These are phyloP conservation scores for Carex sylvatica DNA, from an alignment of 202 grass and related monocot species.

Conservation along the genomic window DNA sequence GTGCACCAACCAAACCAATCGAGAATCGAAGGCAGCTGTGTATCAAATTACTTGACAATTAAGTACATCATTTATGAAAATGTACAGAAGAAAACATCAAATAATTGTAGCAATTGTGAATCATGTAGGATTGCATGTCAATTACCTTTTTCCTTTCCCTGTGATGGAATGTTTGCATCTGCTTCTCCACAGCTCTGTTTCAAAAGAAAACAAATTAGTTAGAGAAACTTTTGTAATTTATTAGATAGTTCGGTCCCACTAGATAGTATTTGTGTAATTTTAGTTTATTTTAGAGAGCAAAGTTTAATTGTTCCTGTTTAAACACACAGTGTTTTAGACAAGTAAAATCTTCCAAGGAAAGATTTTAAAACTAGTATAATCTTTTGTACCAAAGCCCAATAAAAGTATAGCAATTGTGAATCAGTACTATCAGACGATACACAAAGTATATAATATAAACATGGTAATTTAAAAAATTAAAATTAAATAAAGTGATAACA, in stretches of 20 bases:
- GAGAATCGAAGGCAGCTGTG: slow-evolving; percentile 64
- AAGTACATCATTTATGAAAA: neutral
- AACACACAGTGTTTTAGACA: neutral
- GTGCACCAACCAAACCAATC: slow-evolving; percentile 97
- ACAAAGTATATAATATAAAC: neutral
- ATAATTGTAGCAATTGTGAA: neutral
- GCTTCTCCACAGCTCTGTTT: slow-evolving; percentile 67
- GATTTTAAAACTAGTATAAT: neutral
- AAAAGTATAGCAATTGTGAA: neutral
- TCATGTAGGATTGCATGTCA: neutral
- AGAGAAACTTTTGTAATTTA: neutral
- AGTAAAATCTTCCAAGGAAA: neutral
- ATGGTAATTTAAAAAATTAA: neutral
- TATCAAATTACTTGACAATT: neutral
- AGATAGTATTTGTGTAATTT: neutral
- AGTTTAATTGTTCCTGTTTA: neutral
- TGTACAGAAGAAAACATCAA: neutral
- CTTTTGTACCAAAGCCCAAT: neutral
- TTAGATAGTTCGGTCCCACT: too few species aligned
- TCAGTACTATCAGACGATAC: neutral
- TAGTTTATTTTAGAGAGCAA: neutral
- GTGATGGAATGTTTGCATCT: slow-evolving; percentile 70
- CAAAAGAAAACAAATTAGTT: neutral
- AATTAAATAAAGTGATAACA: neutral
- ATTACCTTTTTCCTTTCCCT: slow-evolving; percentile 56